Percentiles rank a stretch among this genome's conserved stretches.
Evolutionary conservation across 163 green algal species (phyloP).

Genomic region (Trebouxia gelatinosa): DNA sequence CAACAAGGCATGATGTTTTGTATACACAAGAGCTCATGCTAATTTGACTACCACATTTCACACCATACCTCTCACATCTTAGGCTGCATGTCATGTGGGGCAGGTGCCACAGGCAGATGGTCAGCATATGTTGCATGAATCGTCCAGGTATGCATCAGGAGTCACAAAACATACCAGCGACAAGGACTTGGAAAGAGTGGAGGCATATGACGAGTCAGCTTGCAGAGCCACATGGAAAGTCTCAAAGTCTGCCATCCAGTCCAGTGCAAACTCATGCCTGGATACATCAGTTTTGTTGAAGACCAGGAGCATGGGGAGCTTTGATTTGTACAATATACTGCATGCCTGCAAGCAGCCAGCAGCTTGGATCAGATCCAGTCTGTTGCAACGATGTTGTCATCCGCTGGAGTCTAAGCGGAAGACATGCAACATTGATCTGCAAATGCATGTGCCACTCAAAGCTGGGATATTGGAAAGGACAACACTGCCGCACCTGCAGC

Average conservation of each 20-base stretch:
- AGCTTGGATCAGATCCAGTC: neutral
- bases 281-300: conserved; percentile 96
- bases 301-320: conserved; percentile 91
- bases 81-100: no score
- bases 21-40: no score
- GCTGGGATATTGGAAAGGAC: neutral
- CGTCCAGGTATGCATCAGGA: no score
- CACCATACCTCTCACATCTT: no score
- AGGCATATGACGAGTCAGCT: conserved; percentile 74
- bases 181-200: conserved; percentile 75
- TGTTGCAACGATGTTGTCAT: neutral
- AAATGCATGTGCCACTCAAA: neutral
- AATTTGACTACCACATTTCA: no score
- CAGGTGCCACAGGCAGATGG: no score
- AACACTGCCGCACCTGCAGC: conserved; percentile 72
- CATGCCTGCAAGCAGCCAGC: conserved; percentile 53
- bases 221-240: conserved; percentile 72
- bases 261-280: conserved; percentile 79
- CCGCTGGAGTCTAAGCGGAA: neutral
- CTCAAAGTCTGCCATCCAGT: conserved; percentile 96
- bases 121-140: no score
- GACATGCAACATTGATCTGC: neutral
- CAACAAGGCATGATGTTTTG: no score
- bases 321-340: conserved; percentile 96
- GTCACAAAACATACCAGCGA: conserved; percentile 55